Percentiles rank a stretch among this genome's conserved stretches.
phyloP scores from a whole-genome alignment of 306 rosid genomes.

The Casuarina cunninghamiana region DNA sequence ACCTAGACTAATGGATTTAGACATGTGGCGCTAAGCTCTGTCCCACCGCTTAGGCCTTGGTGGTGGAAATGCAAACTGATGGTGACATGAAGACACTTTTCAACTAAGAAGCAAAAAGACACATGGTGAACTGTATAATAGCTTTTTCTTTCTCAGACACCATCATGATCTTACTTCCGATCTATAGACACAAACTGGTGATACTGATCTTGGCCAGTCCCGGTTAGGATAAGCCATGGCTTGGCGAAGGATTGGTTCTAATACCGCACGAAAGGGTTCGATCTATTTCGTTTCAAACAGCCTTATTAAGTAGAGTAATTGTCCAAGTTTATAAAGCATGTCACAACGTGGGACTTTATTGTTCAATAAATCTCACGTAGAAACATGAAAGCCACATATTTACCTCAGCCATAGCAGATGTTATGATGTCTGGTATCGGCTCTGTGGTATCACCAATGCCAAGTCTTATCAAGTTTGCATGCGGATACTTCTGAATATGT shows the following conservation, averaged over 20 bases:
- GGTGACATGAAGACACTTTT: not conserved
- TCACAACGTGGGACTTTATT: too few relatives aligned
- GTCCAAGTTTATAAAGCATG: too few relatives aligned
- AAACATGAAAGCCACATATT: not conserved
- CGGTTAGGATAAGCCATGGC: too few relatives aligned
- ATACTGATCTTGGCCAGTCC: not conserved
- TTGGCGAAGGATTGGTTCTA: too few relatives aligned
- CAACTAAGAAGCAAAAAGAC: not conserved
- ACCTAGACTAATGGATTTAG: not conserved
- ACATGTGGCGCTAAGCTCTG: not conserved
- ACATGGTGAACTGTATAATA: too few relatives aligned
- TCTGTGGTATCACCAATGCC: conserved; percentile 72
- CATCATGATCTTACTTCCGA: not conserved
- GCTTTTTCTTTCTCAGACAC: not conserved
- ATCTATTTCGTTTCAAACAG: too few relatives aligned
- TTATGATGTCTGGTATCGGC: conserved; percentile 58
- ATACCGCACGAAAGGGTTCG: too few relatives aligned
- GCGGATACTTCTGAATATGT: conserved; percentile 42
- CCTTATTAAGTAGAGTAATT: too few relatives aligned
- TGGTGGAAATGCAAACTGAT: not conserved
- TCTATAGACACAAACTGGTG: not conserved
- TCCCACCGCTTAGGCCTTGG: not conserved
- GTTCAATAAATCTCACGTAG: too few relatives aligned
- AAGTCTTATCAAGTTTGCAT: conserved; percentile 50
- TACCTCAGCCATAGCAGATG: conserved; percentile 73